These are phyloP conservation scores for Beauveria sp. DNA, from an alignment of 2,329 filamentous ascomycete genomes.

Conservation along the genomic window DNA sequence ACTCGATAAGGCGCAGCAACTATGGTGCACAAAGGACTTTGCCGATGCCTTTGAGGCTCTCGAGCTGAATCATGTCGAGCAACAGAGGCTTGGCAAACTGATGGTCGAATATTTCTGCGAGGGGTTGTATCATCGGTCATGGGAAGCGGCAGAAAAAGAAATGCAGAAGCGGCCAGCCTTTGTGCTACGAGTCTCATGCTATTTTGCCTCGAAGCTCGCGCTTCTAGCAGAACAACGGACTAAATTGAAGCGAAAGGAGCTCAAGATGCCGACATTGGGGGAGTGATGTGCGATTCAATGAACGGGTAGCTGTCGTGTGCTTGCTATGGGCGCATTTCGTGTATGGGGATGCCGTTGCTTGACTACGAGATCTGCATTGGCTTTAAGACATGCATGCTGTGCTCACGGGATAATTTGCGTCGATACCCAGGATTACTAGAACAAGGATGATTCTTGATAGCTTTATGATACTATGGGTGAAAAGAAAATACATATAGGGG, in stretches of 20 bases:
- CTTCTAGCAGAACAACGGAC: constrained; percentile 15
- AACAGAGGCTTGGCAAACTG: constrained; percentile 16
- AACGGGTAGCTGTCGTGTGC: background rate
- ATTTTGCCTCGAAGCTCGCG: constrained; percentile 23
- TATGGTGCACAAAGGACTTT: constrained; percentile 24
- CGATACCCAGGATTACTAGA: background rate
- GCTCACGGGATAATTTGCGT: background rate
- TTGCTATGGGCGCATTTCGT: background rate
- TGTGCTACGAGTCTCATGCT: constrained; percentile 22
- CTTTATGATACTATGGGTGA: background rate
- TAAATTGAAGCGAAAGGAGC: constrained; percentile 25
- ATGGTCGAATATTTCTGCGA: constrained; percentile 27
- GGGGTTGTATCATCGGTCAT: constrained; percentile 22
- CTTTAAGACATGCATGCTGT: background rate
- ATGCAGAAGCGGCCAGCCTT: constrained; percentile 22
- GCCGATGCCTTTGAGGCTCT: constrained; percentile 28
- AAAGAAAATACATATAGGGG: background rate
- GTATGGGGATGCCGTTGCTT: background rate
- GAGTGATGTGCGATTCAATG: background rate
- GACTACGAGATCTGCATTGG: background rate
- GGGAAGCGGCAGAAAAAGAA: constrained; percentile 19
- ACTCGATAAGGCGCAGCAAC: constrained; percentile 21
- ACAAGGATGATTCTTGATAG: background rate
- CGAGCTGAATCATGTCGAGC: constrained; percentile 15
- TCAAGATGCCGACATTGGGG: constrained; percentile 5